These are phyloP conservation scores for Phytophthora brassicae DNA, from an alignment of 352 stramenopile species.

Conservation along the genomic window DNA sequence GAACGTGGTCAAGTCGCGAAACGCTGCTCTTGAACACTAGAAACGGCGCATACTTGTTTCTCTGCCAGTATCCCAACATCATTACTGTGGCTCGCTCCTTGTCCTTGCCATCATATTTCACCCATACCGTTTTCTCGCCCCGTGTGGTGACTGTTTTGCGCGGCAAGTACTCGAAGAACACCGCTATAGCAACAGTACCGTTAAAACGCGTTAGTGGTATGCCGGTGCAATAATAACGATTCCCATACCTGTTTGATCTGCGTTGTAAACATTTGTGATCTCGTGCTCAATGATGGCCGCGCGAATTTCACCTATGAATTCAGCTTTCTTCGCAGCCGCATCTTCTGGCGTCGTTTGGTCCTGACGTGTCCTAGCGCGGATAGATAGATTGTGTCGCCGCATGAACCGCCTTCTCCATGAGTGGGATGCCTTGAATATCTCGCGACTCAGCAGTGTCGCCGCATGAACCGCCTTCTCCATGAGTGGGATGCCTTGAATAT, in stretches of 20 bases:
- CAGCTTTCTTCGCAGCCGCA: background rate
- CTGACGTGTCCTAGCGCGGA: constrained; percentile 1
- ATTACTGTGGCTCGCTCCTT: constrained; percentile 13
- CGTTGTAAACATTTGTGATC: background rate
- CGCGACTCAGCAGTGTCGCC: too few species aligned
- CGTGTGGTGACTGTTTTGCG: constrained; percentile 4
- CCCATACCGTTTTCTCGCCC: constrained; percentile 22
- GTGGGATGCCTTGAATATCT: too few species aligned
- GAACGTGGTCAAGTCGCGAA: too few species aligned
- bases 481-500: background rate
- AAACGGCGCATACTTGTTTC: constrained; percentile 2
- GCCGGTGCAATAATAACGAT: background rate
- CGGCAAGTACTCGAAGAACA: constrained; percentile 26
- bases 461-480: too few species aligned
- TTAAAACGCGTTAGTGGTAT: too few species aligned
- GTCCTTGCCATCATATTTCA: constrained; percentile 9
- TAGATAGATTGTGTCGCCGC: background rate
- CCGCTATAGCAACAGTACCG: constrained; percentile 2
- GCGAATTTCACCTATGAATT: background rate
- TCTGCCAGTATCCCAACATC: constrained; percentile 5
- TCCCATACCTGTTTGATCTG: background rate
- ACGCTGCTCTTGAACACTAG: constrained; percentile 5
- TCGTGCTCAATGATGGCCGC: background rate
- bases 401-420: too few species aligned
- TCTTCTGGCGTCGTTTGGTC: constrained; percentile 4